Evolutionary conservation across 2,329 filamentous ascomycete genomes (phyloP), one percentile per base, ranked within the genome.

Genomic region (Monosporascus cannonballus): DNA sequence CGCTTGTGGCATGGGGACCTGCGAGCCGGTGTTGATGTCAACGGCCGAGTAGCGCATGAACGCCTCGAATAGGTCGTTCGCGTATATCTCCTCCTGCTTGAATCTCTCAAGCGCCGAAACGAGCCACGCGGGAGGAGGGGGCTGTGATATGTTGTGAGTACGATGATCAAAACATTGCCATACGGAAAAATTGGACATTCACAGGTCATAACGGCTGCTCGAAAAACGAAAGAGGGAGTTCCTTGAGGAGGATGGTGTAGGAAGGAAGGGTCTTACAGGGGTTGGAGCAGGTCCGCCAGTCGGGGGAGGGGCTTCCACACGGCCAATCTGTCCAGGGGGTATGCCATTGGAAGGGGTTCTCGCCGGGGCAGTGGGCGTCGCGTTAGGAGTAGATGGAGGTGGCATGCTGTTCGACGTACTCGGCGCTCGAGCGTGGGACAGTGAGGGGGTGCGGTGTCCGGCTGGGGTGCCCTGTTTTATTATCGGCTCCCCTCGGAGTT

Each of bases 21-120:
- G 82, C 20, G 80, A 72, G 55, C 87, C 83, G 3, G 88, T 92
- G 48, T 81, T 76, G 11, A 80, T 81, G 68, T 96, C 87, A 56
- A 96, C 81, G 54, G 88, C 85, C 24, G 84, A 89, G 71, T 95
- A 92, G 55, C 91, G 90, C 94, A 99, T 99, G 22, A 87, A 81
- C 51, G 85, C 87, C 70, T 96, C 90, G 67, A 97, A 97, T 30
- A 81, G 80, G 68, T 96, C 91, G 61, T 86, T 81, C 3, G 89
- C 86, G 64, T 96, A 93, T 18, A 72, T 71, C 20, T 63, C 64
- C 54, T 78, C 76, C 60, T 84, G 84, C 61, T 76, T 75, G 52
- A 97, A 81, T 24, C 84, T 78, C 54, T 81, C 76, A n/a, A 97
- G 81, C 50, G 89, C 87, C 38, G 79, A 73, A 53, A 79, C 76